Percentiles rank a stretch among this genome's conserved stretches.
Evolutionary conservation across 148 eudicot genomes (phyloP).

Genomic region (Rhododendron mucronatum): DNA sequence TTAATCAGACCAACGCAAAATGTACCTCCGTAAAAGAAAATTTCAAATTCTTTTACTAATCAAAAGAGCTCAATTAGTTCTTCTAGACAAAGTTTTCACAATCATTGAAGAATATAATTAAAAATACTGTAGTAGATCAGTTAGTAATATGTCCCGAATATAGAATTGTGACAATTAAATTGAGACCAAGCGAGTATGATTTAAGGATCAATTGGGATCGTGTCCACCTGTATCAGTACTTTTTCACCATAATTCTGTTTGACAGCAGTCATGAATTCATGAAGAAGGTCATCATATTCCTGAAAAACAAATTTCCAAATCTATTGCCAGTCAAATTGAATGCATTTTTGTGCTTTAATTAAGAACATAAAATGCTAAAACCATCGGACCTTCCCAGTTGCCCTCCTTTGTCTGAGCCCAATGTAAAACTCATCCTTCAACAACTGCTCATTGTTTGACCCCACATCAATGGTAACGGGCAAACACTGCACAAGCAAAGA

Average conservation of each 20-base stretch:
- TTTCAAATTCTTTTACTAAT: background rate
- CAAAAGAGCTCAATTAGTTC: background rate
- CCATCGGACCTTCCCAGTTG: constrained; percentile 62
- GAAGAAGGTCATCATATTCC: constrained; percentile 81
- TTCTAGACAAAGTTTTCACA: background rate
- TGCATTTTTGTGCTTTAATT: background rate
- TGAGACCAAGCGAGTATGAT: background rate
- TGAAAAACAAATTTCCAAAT: constrained; percentile 19
- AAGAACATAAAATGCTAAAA: background rate
- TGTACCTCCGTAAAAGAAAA: background rate
- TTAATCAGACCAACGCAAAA: background rate
- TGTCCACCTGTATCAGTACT: constrained; percentile 71
- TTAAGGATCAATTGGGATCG: background rate
- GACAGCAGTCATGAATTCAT: constrained; percentile 85
- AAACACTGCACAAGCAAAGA: constrained; percentile 49
- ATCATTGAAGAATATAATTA: background rate
- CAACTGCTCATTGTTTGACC: constrained; percentile 78
- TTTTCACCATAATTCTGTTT: constrained; percentile 94
- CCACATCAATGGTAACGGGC: constrained; percentile 88
- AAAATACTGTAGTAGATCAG: background rate
- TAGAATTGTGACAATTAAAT: background rate
- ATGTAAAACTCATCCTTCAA: constrained; percentile 82
- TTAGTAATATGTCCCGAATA: background rate
- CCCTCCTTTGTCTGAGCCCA: constrained; percentile 79
- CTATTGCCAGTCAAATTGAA: background rate